Evolutionary conservation across 495 filamentous ascomycete species (phyloP).

Genomic region (Viridothelium virens): DNA sequence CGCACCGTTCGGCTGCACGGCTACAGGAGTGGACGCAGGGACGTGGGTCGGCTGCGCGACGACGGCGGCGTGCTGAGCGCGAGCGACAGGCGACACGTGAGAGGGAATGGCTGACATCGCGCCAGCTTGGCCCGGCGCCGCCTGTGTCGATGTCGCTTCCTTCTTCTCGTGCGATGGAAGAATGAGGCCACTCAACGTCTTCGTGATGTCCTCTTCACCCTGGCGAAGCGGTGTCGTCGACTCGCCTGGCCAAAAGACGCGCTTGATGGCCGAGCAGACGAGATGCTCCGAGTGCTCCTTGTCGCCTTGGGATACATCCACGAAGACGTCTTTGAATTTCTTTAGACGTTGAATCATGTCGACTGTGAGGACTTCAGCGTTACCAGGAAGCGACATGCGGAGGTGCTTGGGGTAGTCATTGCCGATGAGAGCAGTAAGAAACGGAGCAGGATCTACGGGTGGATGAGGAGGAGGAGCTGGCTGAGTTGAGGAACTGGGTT

Average conservation of each 20-base stretch:
- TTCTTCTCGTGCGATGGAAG: constrained; percentile 2
- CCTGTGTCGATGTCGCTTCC: neutral
- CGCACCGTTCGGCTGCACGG: neutral
- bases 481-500: neutral
- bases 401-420: neutral
- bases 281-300: neutral
- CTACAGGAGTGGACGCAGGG: neutral
- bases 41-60: neutral
- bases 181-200: neutral
- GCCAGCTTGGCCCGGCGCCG: neutral
- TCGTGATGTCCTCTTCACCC: constrained; percentile 5
- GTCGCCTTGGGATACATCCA: neutral
- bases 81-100: neutral
- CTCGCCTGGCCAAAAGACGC: neutral
- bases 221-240: neutral
- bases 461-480: neutral
- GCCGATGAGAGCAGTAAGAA: neutral
- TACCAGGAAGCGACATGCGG: neutral
- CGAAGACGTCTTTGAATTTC: constrained; percentile 11
- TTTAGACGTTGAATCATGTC: neutral
- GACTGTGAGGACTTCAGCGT: neutral
- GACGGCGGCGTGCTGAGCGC: neutral
- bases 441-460: neutral
- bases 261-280: neutral
- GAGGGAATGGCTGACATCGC: neutral